Conservation (phyloP, 2,329 filamentous ascomycete genomes). For the Alternaria metachromatica region DNA sequence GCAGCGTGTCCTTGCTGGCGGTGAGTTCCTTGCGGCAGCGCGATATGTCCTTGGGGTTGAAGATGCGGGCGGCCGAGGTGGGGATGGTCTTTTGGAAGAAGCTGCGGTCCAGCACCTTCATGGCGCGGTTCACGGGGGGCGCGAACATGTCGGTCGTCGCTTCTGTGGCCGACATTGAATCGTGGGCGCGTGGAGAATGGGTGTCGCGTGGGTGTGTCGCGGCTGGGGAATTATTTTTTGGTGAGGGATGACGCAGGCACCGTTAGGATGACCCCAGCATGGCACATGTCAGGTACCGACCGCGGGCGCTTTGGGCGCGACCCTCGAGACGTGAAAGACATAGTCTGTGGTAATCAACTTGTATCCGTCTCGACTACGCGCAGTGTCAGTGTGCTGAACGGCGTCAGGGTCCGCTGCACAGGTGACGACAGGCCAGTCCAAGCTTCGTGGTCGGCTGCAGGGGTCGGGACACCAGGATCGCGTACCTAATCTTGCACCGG, state of each 20-base stretch:
- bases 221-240: constrained; percentile 7
- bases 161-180: constrained; percentile 37
- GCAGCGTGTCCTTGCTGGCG: constrained; percentile 70
- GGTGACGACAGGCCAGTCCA: constrained; percentile 3
- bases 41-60: constrained; percentile 76
- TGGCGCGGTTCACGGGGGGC: constrained; percentile 80
- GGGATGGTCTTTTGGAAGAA: constrained; percentile 81
- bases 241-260: constrained; percentile 12
- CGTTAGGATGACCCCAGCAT: constrained; percentile 1
- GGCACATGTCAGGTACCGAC: constrained; percentile 1
- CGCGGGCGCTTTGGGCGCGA: neutral
- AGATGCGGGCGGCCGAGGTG: constrained; percentile 78
- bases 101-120: constrained; percentile 79
- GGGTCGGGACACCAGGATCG: constrained; percentile 30
- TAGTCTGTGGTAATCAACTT: neutral
- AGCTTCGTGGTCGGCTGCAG: constrained; percentile 11
- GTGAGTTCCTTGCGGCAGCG: constrained; percentile 71
- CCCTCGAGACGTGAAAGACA: neutral
- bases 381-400: neutral
- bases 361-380: neutral
- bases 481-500: constrained; percentile 33
- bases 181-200: constrained; percentile 13
- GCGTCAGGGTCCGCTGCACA: constrained; percentile 9
- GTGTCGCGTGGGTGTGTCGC: neutral
- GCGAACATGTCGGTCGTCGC: constrained; percentile 65